These are phyloP conservation scores for Calonectria crousiana DNA, from an alignment of 2,329 filamentous ascomycete genomes.

Conservation along the genomic window DNA sequence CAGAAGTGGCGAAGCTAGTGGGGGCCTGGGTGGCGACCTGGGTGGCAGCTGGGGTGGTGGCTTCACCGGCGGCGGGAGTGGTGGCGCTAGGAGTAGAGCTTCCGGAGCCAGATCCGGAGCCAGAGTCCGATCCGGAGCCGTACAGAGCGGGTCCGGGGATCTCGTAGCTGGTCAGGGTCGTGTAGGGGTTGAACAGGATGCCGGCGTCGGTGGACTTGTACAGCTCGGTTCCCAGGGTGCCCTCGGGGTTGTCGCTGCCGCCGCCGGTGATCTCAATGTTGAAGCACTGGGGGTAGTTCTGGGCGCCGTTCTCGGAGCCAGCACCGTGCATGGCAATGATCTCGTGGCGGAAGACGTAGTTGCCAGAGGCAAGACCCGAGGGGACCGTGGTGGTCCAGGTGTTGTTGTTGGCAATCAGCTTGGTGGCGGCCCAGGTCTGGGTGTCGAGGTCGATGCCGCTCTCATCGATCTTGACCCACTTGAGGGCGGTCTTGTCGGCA, in stretches of 20 bases:
- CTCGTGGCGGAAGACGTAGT: slow-evolving; percentile 65
- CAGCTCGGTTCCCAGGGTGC: slow-evolving; percentile 48
- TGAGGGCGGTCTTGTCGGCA: slow-evolving; percentile 64
- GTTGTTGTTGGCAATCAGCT: slow-evolving; percentile 59
- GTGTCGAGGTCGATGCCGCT: slow-evolving; percentile 60
- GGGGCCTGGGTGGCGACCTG: slow-evolving; percentile 17
- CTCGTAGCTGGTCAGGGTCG: slow-evolving; percentile 39
- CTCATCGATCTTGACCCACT: slow-evolving; percentile 75
- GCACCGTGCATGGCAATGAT: slow-evolving; percentile 49
- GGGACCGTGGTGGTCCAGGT: slow-evolving; percentile 53
- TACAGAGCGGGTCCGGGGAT: slow-evolving; percentile 48
- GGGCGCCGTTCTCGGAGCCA: slow-evolving; percentile 56
- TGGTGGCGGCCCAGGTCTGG: slow-evolving; percentile 50
- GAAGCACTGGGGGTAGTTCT: slow-evolving; percentile 64
- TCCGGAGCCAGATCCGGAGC: slow-evolving; percentile 22
- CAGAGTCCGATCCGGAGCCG: slow-evolving; percentile 25
- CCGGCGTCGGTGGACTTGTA: slow-evolving; percentile 47
- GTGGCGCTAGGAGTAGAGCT: slow-evolving; percentile 18
- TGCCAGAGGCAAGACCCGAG: slow-evolving; percentile 49
- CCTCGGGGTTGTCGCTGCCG: slow-evolving; percentile 50
- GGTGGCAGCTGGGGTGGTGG: slow-evolving; percentile 25
- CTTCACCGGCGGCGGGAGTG: slow-evolving; percentile 10
- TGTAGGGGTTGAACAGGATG: slow-evolving; percentile 50
- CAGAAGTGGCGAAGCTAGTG: slow-evolving; percentile 23
- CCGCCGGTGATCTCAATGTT: slow-evolving; percentile 60